Base-by-base conservation (phyloP, 345 rosid species). In the Trapa bicornis region DNA sequence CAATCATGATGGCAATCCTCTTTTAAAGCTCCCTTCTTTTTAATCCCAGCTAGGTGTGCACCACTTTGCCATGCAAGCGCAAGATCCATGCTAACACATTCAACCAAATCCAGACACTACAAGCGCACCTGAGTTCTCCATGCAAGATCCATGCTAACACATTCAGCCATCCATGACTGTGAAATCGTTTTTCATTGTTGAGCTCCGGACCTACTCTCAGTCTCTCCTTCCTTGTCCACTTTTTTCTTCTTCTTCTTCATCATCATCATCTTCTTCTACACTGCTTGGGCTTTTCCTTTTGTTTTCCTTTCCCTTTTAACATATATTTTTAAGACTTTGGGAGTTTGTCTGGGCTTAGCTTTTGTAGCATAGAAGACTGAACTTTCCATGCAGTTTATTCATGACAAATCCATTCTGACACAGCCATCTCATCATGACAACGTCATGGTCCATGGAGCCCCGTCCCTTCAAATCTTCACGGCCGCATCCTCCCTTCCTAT, bases 291-390 rank as follows among this genome's bases (percentile, higher is more conserved):
- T 73, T 72, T 75, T 70, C 67, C 71, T 15, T 17, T 9, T 29
- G 8, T 32, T 32, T 33, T 43, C 9, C 29, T 12, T 47, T 22
- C 17, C 29, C 37, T 45, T 32, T 65, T 65, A 22, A 22, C 29
- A 22, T 22, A 10, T 52, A 29, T 68, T 17, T 41, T 13, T 67
- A 38, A 17, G 48, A 41, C 43, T 41, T 41, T 41, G 29, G 61
- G 41, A 36, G 41, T 47, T 37, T 37, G 41, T 67, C 42, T 47
- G 56, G 38, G 61, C 13, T 37, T 54, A 80, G 66, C 97, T 91
- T 89, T 92, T 79, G 90, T 89, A 80, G 98, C 79, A 80, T 77
- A 77, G 86, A 87, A 87, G 89, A 86, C 85, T 87, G 90, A 81
- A 80, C 75, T 75, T 71, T 65, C 63, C 74, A 72, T 74, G 74